Evolutionary conservation across 2,329 filamentous ascomycete species (phyloP).

Genomic region (Fonsecaea pedrosoi): DNA sequence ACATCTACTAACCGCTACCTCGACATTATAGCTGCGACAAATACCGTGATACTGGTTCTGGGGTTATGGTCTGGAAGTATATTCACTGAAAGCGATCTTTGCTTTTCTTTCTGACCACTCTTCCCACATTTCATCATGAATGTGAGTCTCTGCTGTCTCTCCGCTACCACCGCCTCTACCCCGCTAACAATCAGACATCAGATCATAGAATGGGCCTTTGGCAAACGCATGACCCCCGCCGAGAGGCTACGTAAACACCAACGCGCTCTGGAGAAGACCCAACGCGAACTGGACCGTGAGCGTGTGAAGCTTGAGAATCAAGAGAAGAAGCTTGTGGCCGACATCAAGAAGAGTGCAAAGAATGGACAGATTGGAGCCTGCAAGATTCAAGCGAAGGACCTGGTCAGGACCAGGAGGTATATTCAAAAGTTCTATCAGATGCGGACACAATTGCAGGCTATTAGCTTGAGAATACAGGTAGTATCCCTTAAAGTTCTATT

Average conservation of each 20-base stretch:
- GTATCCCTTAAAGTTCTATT: background rate
- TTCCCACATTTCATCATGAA: slow-evolving; percentile 45
- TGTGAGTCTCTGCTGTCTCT: slow-evolving; percentile 42
- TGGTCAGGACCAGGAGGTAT: slow-evolving; percentile 85
- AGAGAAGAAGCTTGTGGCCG: slow-evolving; percentile 93
- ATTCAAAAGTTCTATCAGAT: slow-evolving; percentile 99
- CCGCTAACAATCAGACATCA: slow-evolving; percentile 36
- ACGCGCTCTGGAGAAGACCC: slow-evolving; percentile 94
- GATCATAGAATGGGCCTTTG: slow-evolving; percentile 99
- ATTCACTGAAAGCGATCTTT: background rate
- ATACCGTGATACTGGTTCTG: background rate
- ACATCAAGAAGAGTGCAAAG: slow-evolving; percentile 98
- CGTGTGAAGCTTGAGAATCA: slow-evolving; percentile 96
- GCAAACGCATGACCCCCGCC: slow-evolving; percentile 97
- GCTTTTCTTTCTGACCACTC: background rate
- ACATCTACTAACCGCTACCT: background rate
- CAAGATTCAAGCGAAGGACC: slow-evolving; percentile 97
- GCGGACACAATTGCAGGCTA: slow-evolving; percentile 95
- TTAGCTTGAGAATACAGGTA: slow-evolving; percentile 92
- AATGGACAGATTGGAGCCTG: slow-evolving; percentile 98
- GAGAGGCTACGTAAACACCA: slow-evolving; percentile 74
- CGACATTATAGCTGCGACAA: background rate
- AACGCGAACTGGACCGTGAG: slow-evolving; percentile 93
- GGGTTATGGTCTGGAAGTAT: background rate
- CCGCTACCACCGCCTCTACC: slow-evolving; percentile 5